Percentiles rank a stretch among this genome's conserved stretches.
Conservation (phyloP, 352 stramenopile species). For the Thalassiosira livingstoniorum region DNA sequence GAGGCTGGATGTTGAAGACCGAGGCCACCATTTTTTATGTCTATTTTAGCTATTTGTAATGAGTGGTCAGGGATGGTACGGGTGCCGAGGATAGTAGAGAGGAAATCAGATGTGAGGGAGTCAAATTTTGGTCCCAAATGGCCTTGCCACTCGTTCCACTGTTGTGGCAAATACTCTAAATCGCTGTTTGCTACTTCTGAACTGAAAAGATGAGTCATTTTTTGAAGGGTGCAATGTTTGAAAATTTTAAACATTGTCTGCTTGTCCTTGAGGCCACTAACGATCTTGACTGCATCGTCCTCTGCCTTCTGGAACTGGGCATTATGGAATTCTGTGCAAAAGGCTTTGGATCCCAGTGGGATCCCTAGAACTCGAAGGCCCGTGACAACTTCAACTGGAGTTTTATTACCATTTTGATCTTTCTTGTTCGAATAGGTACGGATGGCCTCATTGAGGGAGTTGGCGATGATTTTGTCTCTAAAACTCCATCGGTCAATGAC, state of each 20-base stretch:
- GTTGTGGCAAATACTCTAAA: not conserved
- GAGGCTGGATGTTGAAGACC: not conserved
- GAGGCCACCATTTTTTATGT: not conserved
- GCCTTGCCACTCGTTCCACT: conserved; percentile 27
- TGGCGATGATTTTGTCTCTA: too few relatives aligned
- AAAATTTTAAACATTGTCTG: conserved; percentile 41
- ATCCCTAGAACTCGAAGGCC: not conserved
- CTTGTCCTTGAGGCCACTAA: conserved; percentile 18
- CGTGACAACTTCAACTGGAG: not conserved
- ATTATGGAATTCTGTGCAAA: too few relatives aligned
- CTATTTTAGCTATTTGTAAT: not conserved
- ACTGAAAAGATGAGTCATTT: conserved; percentile 29
- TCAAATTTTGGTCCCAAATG: not conserved
- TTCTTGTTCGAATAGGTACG: not conserved
- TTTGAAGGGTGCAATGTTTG: conserved; percentile 28
- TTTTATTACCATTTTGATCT: not conserved
- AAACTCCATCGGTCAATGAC: too few relatives aligned
- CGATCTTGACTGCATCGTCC: too few relatives aligned
- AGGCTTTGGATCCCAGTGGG: not conserved
- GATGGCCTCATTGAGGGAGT: too few relatives aligned
- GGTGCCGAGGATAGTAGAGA: not conserved
- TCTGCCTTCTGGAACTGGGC: too few relatives aligned
- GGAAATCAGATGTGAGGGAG: not conserved
- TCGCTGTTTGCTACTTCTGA: conserved; percentile 13
- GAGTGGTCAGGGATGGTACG: not conserved